Evolutionary conservation across 192 early-diverging fungal genomes (phyloP), one percentile per base, ranked within the genome.

Genomic region (Phlyctochytrium bullatum): DNA sequence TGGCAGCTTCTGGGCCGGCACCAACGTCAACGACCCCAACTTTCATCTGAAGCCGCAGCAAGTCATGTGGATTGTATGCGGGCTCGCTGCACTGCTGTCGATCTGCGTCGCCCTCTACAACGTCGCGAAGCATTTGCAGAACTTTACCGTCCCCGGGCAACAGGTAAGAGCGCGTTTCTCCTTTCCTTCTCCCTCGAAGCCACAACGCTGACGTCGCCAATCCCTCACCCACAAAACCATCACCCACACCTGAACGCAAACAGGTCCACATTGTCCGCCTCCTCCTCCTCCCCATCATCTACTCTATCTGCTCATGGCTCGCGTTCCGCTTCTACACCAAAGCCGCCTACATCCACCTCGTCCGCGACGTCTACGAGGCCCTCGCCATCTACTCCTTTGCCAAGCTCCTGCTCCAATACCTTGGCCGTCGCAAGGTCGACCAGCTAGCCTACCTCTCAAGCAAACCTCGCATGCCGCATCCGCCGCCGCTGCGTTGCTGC

Each of bases 361-460:
- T 90, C 34, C 86, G 91, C 36, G 86, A 90, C 69, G 87, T 78
- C 64, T 92, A 92, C 69, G 89, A 92, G 73, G 83, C 88, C 12
- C 85, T 90, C 78, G 85, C 81, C 24, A 88, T 92, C 69, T 78
- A 83, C 36, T 83, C 83, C 6, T 92, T 92, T 80, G 89, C 87
- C 73, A 76, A 86, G 57, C 78, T 92, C 34, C 67, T 92, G 57
- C 65, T 91, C 28, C 82, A 80, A 58, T 91, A 85, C 69, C 76
- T 91, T 36, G 90, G 90, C 66, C 53, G 65, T 24, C 25, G 70
- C 35, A 10, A 57, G 27, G 34, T 54, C 2, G 40, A 47, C 2
- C 87, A 87, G 62, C 81, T 70, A 52, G 59, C 73, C 71, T 29
- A 50, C 59, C 36, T 82, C 72, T 40, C 69, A 61, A n/a, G 61